A percentile compares a stretch with the other conserved stretches of the same genome.
These are phyloP conservation scores for Fragaria nilgerrensis DNA, from an alignment of 306 rosid species.

Conservation along the genomic window DNA sequence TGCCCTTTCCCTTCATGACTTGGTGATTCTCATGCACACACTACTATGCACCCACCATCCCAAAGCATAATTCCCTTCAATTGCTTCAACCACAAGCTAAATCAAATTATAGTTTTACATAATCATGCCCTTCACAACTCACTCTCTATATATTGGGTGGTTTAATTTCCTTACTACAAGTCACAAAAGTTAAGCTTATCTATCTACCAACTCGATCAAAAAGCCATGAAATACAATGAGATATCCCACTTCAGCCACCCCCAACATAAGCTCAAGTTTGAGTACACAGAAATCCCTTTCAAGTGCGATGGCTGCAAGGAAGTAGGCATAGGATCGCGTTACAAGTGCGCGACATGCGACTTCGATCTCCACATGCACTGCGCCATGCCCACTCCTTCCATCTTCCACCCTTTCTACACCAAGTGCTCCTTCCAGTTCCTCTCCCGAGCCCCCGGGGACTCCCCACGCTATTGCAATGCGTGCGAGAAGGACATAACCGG, in stretches of 20 bases:
- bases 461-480: conserved; percentile 79
- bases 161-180: conserved; percentile 3
- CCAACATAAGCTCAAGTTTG: conserved; percentile 74
- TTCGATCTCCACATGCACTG: conserved; percentile 90
- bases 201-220: background rate
- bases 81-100: conserved; percentile 62
- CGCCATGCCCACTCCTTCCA: conserved; percentile 46
- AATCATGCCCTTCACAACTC: conserved; percentile 9
- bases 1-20: conserved; percentile 42
- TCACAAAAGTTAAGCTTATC: background rate
- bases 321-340: conserved; percentile 77
- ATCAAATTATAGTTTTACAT: background rate
- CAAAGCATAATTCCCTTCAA: conserved; percentile 49
- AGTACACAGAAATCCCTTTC: conserved; percentile 71
- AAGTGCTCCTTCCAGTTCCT: conserved; percentile 82
- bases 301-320: conserved; percentile 97
- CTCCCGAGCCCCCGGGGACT: conserved; percentile 51
- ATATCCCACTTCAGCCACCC: conserved; percentile 84
- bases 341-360: conserved; percentile 69
- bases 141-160: conserved; percentile 15
- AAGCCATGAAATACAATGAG: conserved; percentile 67
- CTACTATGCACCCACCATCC: conserved; percentile 30
- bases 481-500: conserved; percentile 81
- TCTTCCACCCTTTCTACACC: conserved; percentile 76
- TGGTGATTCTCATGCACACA: conserved; percentile 48